Base-by-base conservation (phyloP, 805 yeast species). In the Candida nitratophila region DNA sequence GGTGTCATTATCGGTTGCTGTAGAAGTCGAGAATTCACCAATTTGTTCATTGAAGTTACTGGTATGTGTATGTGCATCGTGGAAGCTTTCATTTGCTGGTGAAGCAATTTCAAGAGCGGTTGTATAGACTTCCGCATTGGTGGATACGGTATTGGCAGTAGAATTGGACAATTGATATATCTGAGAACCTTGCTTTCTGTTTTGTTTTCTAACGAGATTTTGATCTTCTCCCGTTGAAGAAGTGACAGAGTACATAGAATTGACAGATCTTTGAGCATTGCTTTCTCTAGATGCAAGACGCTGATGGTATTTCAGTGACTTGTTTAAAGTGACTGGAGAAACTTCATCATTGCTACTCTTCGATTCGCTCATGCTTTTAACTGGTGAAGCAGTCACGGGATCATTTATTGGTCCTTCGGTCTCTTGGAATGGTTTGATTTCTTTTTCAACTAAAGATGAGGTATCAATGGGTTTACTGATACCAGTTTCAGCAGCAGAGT, bases 71-170 rank as follows among this genome's bases (percentile, higher is more conserved):
- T n/a, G 22, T 34, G 37, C 37, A 34, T 34, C 37, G 20, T 34
- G 37, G 19, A 19, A 34, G 4, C 5, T n/a, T 4, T 22, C 39
- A 36, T 36, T 30, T n/a, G 16, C 30, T 15, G 39, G 27, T 11
- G 19, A 14, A 6, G 62, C 54, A 24, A 68, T 58, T 43, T 68
- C 70, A 0, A 68, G 56, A 1, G 73, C 73, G 2, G 73, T 68
- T 14, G 64, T 66, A 52, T 57, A 68, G 3, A 64, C 59, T 30
- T 67, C 71, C 6, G 57, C 45, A 30, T 26, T 44, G 29, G 19
- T 29, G 33, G 26, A 19, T 6, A 32, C 20, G 7, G 35, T 19
- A 26, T 37, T 37, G 12, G 22, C 19, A 14, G 40, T 21, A 9
- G 36, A 21, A 19, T 22, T 24, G 19, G 27, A 12, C 5, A 39